These are phyloP conservation scores for Pseudocercospora fijiensis DNA, from an alignment of 2,329 filamentous ascomycete species.

Conservation along the genomic window DNA sequence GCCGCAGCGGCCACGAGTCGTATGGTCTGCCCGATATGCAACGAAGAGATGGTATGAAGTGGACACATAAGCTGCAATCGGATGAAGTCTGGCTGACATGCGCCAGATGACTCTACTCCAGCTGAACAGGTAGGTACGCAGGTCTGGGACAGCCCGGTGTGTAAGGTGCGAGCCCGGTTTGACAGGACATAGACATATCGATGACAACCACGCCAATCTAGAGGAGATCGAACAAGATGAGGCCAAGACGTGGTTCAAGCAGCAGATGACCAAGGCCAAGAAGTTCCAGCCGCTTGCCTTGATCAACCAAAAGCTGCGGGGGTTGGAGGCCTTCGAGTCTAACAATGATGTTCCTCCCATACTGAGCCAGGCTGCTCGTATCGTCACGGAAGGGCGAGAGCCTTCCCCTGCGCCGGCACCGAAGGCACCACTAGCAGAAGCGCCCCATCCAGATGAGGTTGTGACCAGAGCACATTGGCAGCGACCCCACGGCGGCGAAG, in stretches of 20 bases:
- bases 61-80: not conserved
- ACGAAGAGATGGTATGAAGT: conserved; percentile 81
- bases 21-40: conserved; percentile 95
- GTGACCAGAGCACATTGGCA: conserved; percentile 92
- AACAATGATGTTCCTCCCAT: conserved; percentile 62
- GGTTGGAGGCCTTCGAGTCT: conserved; percentile 89
- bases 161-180: conserved; percentile 11
- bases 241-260: conserved; percentile 95
- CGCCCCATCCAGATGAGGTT: conserved; percentile 79
- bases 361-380: conserved; percentile 18
- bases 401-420: conserved; percentile 39
- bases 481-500: conserved; percentile 67
- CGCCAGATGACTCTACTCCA: conserved; percentile 82
- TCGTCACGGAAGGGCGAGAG: conserved; percentile 30
- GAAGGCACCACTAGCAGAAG: conserved; percentile 24
- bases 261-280: conserved; percentile 89
- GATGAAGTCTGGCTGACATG: conserved; percentile 28
- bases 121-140: conserved; percentile 66
- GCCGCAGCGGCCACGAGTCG: conserved; percentile 61
- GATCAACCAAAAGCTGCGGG: conserved; percentile 89
- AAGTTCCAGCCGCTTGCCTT: conserved; percentile 87
- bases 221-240: conserved; percentile 87
- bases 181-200: conserved; percentile 62
- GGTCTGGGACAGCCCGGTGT: not conserved
- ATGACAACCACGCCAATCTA: conserved; percentile 86